Base-by-base conservation (phyloP, 2,329 filamentous ascomycete genomes). In the Botryotinia convoluta region DNA sequence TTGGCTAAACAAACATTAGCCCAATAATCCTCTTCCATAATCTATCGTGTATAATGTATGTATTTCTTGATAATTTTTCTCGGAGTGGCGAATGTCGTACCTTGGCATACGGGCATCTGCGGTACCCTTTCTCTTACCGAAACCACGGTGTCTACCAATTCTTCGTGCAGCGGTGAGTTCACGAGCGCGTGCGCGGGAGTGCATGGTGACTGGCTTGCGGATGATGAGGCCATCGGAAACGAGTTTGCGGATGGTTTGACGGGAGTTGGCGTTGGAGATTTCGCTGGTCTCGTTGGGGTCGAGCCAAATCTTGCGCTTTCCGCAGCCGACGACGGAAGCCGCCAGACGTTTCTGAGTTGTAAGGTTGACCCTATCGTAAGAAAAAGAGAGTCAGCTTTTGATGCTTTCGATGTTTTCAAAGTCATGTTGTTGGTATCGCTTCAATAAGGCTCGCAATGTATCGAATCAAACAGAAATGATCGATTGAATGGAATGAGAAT, bases 81-180 rank as follows among this genome's bases (percentile, higher is more conserved):
- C 42, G 29, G 60, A 60, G 68, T 64, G 72, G 72, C 60, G 65
- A 63, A 68, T 57, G 61, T 61, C 92, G 85, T 93, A 96, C 93
- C 91, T 92, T 84, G 95, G 95, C 96, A 99, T 99, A 92, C 96
- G 94, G 85, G 96, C 95, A 85, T 99, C 95, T 85, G 93, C 93
- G 83, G 97, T 98, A 98, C 96, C 97, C 95, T 99, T 99, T 87
- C 96, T 94, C 94, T 99, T 99, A 93, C 96, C 96, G 89, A 97
- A 97, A 85, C 96, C 96, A 87, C 96, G 93, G 91, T 99, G 96
- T 87, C 96, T 91, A 84, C 96, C 96, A 84, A 97, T 95, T 84
- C 95, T 90, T 87, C 96, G 92, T 85, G 96, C 93, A 79, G 93
- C 93, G 86, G 93, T 97, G 85, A 99, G 90, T 87, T 96, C 95